These are phyloP conservation scores for Hysterangium stoloniferum DNA, from an alignment of 768 basidiomycete genomes.

Conservation along the genomic window DNA sequence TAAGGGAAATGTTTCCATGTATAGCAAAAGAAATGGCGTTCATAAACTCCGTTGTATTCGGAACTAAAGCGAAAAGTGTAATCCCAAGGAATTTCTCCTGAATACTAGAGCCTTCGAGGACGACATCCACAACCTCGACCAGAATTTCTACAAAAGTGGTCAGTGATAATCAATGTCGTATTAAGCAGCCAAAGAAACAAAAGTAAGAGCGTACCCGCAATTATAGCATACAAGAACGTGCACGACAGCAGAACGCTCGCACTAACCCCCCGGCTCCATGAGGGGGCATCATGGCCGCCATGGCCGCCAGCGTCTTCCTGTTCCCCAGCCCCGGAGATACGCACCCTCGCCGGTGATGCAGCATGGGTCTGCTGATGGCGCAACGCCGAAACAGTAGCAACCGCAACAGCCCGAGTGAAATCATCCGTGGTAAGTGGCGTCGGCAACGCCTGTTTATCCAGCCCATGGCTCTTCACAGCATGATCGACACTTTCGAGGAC, in stretches of 20 bases:
- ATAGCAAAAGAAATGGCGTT: slow-evolving; percentile 97
- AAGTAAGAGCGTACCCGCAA: slow-evolving; percentile 65
- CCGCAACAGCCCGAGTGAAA: slow-evolving; percentile 88
- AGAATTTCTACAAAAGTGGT: slow-evolving; percentile 62
- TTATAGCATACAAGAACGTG: slow-evolving; percentile 88
- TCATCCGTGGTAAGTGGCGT: slow-evolving; percentile 74
- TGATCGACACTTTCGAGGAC: slow-evolving; percentile 73
- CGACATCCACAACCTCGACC: slow-evolving; percentile 91
- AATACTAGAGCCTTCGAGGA: slow-evolving; percentile 83
- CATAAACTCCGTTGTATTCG: slow-evolving; percentile 99
- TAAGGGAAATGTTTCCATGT: slow-evolving; percentile 93
- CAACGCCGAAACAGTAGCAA: slow-evolving; percentile 86
- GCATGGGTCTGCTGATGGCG: slow-evolving; percentile 64
- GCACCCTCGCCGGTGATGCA: slow-evolving; percentile 40
- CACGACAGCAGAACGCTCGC: slow-evolving; percentile 85
- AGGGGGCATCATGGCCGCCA: slow-evolving; percentile 89
- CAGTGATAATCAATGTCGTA: slow-evolving; percentile 6
- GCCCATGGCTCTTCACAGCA: slow-evolving; percentile 54
- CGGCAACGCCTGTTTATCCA: slow-evolving; percentile 49
- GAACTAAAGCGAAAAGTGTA: slow-evolving; percentile 93
- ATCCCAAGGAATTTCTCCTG: slow-evolving; percentile 97
- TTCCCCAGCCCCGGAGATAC: slow-evolving; percentile 29
- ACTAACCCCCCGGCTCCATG: slow-evolving; percentile 88
- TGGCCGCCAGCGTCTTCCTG: slow-evolving; percentile 45
- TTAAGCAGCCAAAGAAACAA: neutral